phyloP scores from a whole-genome alignment of 2,329 filamentous ascomycete species.

The Fusarium verticillioides region DNA sequence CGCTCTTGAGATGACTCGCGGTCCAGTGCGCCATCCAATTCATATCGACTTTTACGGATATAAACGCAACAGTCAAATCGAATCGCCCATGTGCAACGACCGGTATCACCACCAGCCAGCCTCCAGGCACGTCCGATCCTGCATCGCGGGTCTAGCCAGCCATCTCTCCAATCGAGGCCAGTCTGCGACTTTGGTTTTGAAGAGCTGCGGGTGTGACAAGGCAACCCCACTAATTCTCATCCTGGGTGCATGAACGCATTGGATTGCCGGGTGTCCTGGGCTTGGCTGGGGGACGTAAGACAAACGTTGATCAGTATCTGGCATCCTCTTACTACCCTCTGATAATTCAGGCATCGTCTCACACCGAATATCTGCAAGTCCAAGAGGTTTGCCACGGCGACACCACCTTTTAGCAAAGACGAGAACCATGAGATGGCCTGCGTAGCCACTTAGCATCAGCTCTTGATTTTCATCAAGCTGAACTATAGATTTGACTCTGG shows the following conservation, averaged over 20 bases:
- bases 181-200: not conserved
- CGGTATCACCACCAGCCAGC: constrained; percentile 5
- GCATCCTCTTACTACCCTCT: not conserved
- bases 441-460: not conserved
- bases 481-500: constrained; percentile 16
- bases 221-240: constrained; percentile 20
- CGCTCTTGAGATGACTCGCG: constrained; percentile 39
- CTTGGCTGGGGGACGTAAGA: constrained; percentile 22
- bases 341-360: constrained; percentile 4
- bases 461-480: constrained; percentile 9
- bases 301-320: constrained; percentile 21
- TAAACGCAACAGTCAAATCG: not conserved
- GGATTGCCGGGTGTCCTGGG: constrained; percentile 21
- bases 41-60: not conserved
- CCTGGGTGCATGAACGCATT: constrained; percentile 41
- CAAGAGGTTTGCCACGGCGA: constrained; percentile 8
- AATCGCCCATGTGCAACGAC: not conserved
- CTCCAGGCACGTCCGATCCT: constrained; percentile 19
- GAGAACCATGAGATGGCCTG: not conserved
- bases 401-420: constrained; percentile 1
- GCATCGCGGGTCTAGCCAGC: constrained; percentile 23
- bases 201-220: constrained; percentile 33
- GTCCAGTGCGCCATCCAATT: constrained; percentile 38
- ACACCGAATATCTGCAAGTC: not conserved
- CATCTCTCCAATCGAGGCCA: constrained; percentile 15